phyloP scores from a whole-genome alignment of 768 basidiomycete species.

The Russula sp. region DNA sequence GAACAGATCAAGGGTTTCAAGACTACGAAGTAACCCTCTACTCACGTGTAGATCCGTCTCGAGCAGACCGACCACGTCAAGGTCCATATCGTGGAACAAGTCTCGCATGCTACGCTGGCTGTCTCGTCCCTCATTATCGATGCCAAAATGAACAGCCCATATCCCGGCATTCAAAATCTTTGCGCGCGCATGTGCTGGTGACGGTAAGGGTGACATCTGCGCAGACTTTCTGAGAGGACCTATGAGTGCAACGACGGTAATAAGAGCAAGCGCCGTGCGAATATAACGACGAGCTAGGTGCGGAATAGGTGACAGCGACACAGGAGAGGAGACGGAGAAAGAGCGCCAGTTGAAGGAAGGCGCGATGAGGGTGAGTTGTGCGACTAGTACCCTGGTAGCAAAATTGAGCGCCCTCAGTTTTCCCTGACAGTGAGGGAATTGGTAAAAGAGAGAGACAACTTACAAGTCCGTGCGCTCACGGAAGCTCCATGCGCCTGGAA shows the following conservation, averaged over 20 bases:
- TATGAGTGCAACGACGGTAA: conserved; percentile 27
- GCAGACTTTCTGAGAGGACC: conserved; percentile 23
- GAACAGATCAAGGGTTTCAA: background rate
- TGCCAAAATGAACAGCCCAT: conserved; percentile 91
- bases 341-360: conserved; percentile 47
- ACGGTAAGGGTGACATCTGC: conserved; percentile 18
- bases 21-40: background rate
- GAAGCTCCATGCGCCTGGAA: conserved; percentile 72
- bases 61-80: conserved; percentile 81
- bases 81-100: conserved; percentile 68
- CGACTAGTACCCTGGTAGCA: conserved; percentile 47
- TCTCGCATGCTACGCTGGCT: conserved; percentile 67
- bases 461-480: conserved; percentile 76
- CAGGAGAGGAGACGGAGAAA: background rate
- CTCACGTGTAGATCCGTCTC: conserved; percentile 85
- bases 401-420: background rate
- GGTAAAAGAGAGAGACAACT: conserved; percentile 34
- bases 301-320: conserved; percentile 12
- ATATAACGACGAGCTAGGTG: conserved; percentile 17
- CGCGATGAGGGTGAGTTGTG: conserved; percentile 51
- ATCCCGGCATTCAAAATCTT: conserved; percentile 79
- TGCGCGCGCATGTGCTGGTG: conserved; percentile 58
- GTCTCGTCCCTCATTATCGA: conserved; percentile 69
- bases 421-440: background rate
- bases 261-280: conserved; percentile 29